These are phyloP conservation scores for Ascochyta pisi DNA, from an alignment of 2,329 filamentous ascomycete species.

Conservation along the genomic window DNA sequence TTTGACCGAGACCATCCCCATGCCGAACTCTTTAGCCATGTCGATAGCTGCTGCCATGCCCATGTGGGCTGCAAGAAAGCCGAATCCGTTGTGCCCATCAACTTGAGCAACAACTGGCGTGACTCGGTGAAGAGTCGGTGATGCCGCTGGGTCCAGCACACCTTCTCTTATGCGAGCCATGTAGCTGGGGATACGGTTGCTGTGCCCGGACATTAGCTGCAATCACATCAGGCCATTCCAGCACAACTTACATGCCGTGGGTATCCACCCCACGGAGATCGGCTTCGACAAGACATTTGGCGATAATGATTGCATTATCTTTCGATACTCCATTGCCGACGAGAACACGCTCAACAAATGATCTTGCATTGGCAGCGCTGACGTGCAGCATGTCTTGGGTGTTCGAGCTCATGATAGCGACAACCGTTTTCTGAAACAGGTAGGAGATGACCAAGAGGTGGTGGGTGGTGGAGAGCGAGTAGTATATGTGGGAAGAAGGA, in stretches of 20 bases:
- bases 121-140: slow-evolving; percentile 64
- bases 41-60: slow-evolving; percentile 73
- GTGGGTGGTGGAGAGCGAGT: neutral
- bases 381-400: slow-evolving; percentile 27
- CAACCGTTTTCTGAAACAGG: neutral
- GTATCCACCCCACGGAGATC: slow-evolving; percentile 82
- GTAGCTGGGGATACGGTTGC: slow-evolving; percentile 78
- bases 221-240: slow-evolving; percentile 1
- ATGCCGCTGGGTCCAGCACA: slow-evolving; percentile 67
- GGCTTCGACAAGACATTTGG: slow-evolving; percentile 73
- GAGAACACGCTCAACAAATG: slow-evolving; percentile 63
- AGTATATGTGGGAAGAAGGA: neutral
- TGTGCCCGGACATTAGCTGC: slow-evolving; percentile 10
- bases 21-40: slow-evolving; percentile 69
- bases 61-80: slow-evolving; percentile 71
- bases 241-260: slow-evolving; percentile 64
- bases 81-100: slow-evolving; percentile 74
- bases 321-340: slow-evolving; percentile 66
- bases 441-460: neutral
- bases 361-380: slow-evolving; percentile 26
- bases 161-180: slow-evolving; percentile 74
- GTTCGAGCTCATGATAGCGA: slow-evolving; percentile 9
- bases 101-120: slow-evolving; percentile 76
- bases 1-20: slow-evolving; percentile 77
- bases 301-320: slow-evolving; percentile 67